These are phyloP conservation scores for Tetraselmis chui DNA, from an alignment of 139 green algal species.

Conservation along the genomic window DNA sequence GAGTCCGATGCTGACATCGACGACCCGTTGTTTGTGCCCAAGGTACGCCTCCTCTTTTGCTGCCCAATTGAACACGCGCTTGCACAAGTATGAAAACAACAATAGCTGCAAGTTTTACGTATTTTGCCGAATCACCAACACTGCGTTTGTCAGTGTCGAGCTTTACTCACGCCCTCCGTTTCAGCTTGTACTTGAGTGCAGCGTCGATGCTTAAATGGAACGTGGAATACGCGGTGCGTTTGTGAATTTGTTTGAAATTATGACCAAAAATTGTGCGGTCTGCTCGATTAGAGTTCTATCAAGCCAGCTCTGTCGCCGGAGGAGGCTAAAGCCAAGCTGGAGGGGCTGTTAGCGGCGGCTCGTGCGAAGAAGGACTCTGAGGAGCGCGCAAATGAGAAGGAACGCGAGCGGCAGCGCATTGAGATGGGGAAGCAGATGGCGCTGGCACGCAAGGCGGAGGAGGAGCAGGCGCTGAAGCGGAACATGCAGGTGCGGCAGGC, in stretches of 20 bases:
- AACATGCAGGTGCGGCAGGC: slow-evolving; percentile 50
- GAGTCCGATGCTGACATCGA: slow-evolving; percentile 69
- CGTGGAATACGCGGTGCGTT: too few relatives aligned
- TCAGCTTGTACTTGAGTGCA: too few relatives aligned
- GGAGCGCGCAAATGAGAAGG: slow-evolving; percentile 43
- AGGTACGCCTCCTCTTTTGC: slow-evolving; percentile 17
- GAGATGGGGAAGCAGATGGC: slow-evolving; percentile 53
- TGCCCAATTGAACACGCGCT: too few relatives aligned
- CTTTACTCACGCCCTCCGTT: too few relatives aligned
- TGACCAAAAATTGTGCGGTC: too few relatives aligned
- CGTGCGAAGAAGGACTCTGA: slow-evolving; percentile 19
- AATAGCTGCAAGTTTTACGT: too few relatives aligned
- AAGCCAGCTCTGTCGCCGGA: slow-evolving; percentile 69
- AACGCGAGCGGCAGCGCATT: slow-evolving; percentile 24
- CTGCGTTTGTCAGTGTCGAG: too few relatives aligned
- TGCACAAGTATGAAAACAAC: too few relatives aligned
- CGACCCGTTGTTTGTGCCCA: slow-evolving; percentile 62
- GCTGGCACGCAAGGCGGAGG: slow-evolving; percentile 47
- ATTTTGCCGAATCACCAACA: too few relatives aligned
- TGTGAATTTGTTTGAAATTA: too few relatives aligned
- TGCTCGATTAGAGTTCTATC: neutral
- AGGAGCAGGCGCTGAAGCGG: slow-evolving; percentile 63
- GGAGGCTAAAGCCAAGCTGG: slow-evolving; percentile 57
- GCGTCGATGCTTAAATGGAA: too few relatives aligned
- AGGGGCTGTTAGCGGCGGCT: slow-evolving; percentile 34